Base-by-base conservation (phyloP, 2,329 filamentous ascomycete genomes). In the Ceratocystis papillata region DNA sequence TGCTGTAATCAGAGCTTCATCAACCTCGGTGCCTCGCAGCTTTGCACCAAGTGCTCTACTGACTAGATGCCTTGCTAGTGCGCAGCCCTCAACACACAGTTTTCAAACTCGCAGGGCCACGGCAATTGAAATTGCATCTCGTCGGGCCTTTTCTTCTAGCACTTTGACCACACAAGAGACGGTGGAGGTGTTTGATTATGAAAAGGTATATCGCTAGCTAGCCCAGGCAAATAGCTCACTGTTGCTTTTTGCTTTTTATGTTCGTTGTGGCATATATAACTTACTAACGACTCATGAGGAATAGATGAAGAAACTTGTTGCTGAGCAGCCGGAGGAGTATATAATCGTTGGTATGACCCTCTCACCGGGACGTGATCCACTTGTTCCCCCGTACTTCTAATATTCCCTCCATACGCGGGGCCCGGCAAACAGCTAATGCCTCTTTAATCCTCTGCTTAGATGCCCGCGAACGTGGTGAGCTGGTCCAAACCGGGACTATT, bases 401-500 rank as follows among this genome's bases (percentile, higher is more conserved):
- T 48, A 10, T 5, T 50, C 8, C 20, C 48, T 8, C 25, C 10
- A 10, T 8, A 20, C 5, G 7, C 57, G 20, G 37, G 2, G 10
- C 41, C 3, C 59, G 12, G 22, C 28, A 17, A 22, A 37, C 22
- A 30, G 25, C 17, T 63, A 25, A 60, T 20, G 15, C 15, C 25
- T 7, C 37, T 17, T 15, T 28, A 6, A 17, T 33, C 28, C 45
- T 7, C 2, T 12, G 5, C 7, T n/a, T 67, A 82, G 88, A 92
- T 75, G 83, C 87, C 64, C 88, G 89, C 73, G 88, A 93, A 74
- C 87, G 87, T 1, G 71, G 72, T 69, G 90, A 94, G 74, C 82
- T 88, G 68, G 71, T 76, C 63, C 74, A 78, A 5, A 83, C 83
- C 7, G 88, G 88, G 69, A 82, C 78, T 69, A 96, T 99, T 72